Conservation (phyloP, 2,329 filamentous ascomycete species). For the Talaromyces sp. region DNA sequence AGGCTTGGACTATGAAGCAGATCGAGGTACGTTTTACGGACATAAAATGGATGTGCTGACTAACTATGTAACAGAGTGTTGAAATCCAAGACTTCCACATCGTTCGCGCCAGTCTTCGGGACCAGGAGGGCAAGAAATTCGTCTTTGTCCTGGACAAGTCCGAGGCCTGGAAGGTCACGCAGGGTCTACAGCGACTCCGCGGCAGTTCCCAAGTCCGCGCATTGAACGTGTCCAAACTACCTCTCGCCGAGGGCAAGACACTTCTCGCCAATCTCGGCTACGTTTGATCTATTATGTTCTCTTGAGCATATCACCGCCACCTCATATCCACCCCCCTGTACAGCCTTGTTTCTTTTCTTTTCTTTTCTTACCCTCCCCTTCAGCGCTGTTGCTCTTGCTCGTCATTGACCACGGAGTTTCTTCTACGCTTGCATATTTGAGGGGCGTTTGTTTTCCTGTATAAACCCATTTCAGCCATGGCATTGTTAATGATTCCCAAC, state of each 20-base stretch:
- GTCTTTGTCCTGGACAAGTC: constrained; percentile 54
- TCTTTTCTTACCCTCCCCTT: background rate
- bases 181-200: constrained; percentile 51
- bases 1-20: constrained; percentile 92
- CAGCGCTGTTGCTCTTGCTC: background rate
- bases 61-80: constrained; percentile 29
- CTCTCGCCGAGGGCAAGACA: constrained; percentile 37
- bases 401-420: background rate
- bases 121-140: constrained; percentile 56
- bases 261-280: constrained; percentile 36
- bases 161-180: constrained; percentile 58
- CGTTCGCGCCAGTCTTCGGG: constrained; percentile 52
- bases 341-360: background rate
- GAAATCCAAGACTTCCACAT: constrained; percentile 47
- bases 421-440: constrained; percentile 2
- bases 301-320: background rate
- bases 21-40: constrained; percentile 65
- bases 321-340: background rate
- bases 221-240: constrained; percentile 49
- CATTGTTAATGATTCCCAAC: constrained; percentile 6
- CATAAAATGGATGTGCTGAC: background rate
- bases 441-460: constrained; percentile 6
- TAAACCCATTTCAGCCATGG: constrained; percentile 1
- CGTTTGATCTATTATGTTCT: constrained; percentile 14
- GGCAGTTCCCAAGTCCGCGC: constrained; percentile 52